These are phyloP conservation scores for Endoconidiophora laricicola DNA, from an alignment of 2,329 filamentous ascomycete species.

Conservation along the genomic window DNA sequence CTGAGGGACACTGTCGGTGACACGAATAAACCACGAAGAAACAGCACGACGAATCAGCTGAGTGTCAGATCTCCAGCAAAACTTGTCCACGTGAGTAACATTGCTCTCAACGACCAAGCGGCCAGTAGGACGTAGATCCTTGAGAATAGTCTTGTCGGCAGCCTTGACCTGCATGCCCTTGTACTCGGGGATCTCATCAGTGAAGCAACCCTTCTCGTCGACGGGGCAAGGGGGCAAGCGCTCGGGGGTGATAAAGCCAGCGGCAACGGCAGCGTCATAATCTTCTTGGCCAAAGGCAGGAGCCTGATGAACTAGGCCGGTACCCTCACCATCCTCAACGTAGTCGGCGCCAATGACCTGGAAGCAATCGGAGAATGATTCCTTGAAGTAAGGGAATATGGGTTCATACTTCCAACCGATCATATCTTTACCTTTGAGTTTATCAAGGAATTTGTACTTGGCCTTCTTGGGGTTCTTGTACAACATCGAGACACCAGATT, in stretches of 20 bases:
- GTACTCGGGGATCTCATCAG: slow-evolving; percentile 16
- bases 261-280: slow-evolving; percentile 49
- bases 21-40: slow-evolving; percentile 19
- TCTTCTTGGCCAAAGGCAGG: slow-evolving; percentile 66
- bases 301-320: slow-evolving; percentile 58
- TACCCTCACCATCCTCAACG: slow-evolving; percentile 56
- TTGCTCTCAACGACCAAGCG: slow-evolving; percentile 16
- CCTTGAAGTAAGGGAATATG: slow-evolving; percentile 54
- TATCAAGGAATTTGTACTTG: slow-evolving; percentile 52
- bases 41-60: slow-evolving; percentile 17
- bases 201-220: slow-evolving; percentile 30
- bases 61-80: slow-evolving; percentile 18
- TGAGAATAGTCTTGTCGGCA: slow-evolving; percentile 18
- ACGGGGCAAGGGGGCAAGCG: slow-evolving; percentile 55
- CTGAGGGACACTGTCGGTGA: slow-evolving; percentile 15
- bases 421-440: slow-evolving; percentile 51
- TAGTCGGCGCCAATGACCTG: slow-evolving; percentile 51
- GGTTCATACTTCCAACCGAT: slow-evolving; percentile 57
- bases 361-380: slow-evolving; percentile 55
- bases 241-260: slow-evolving; percentile 46
- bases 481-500: slow-evolving; percentile 47
- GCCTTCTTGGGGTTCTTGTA: slow-evolving; percentile 67
- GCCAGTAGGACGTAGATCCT: slow-evolving; percentile 15
- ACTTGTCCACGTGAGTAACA: slow-evolving; percentile 16
- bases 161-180: slow-evolving; percentile 17